Conservation (phyloP, 2,329 filamentous ascomycete species). For the Akanthomyces uredinophilus region DNA sequence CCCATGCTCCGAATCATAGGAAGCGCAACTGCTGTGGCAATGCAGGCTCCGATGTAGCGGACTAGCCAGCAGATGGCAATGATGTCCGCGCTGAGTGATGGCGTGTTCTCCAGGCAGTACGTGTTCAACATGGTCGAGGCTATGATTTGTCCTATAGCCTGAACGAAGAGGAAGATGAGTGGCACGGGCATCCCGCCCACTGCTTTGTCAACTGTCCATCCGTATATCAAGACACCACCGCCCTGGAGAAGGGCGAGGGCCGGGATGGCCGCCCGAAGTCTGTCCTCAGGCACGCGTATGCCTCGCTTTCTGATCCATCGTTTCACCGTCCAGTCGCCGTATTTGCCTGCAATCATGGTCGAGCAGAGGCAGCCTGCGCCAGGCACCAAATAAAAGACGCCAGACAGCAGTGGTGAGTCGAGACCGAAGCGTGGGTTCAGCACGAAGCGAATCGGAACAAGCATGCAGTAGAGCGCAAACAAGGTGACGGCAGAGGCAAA, state of each 20-base stretch:
- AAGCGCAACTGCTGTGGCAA: constrained; percentile 65
- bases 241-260: constrained; percentile 56
- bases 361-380: constrained; percentile 65
- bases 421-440: constrained; percentile 70
- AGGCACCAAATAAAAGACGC: constrained; percentile 70
- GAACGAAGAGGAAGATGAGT: constrained; percentile 67
- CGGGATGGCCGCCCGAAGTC: constrained; percentile 53
- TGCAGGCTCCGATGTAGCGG: constrained; percentile 68
- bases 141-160: constrained; percentile 69
- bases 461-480: constrained; percentile 64
- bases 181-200: constrained; percentile 54
- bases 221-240: constrained; percentile 59
- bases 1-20: constrained; percentile 71
- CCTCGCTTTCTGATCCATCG: constrained; percentile 59
- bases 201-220: constrained; percentile 44
- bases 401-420: constrained; percentile 59
- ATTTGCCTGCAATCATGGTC: constrained; percentile 66
- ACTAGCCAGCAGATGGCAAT: constrained; percentile 77
- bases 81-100: constrained; percentile 61
- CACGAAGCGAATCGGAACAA: constrained; percentile 65
- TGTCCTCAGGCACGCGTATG: constrained; percentile 61
- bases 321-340: constrained; percentile 62
- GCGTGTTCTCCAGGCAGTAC: constrained; percentile 81
- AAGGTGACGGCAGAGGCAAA: constrained; percentile 59
- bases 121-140: constrained; percentile 73